Evolutionary conservation across 2,329 filamentous ascomycete species (phyloP), one percentile per base, ranked within the genome.

Genomic region (Furcasterigmium furcatum): DNA sequence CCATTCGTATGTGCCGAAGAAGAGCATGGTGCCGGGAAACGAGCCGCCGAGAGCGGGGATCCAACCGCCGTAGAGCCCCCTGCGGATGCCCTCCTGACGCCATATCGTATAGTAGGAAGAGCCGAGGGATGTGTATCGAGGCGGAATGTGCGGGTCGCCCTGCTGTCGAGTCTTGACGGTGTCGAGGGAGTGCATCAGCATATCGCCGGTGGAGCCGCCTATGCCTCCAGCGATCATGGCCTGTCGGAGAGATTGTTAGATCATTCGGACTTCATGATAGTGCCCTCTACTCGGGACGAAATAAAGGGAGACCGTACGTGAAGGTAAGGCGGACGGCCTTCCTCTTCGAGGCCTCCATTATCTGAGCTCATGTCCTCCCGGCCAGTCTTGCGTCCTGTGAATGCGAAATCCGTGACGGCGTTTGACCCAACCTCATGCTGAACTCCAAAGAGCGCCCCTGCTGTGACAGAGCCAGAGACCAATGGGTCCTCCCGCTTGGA

Each of bases 81-180:
- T 81, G 48, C 85, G 73, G 44, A 97, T 70, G 19, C 94, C 94
- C 65, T 99, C 94, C 63, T 99, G 91, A 46, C 90, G 82, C 68
- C 88, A 87, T 61, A 99, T 99, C 34, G 87, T 97, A 62, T 87
- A 81, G 70, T 97, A 99, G 4, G 92, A 94, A 47, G 87, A 88
- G 32, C 87, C 88, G 66, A 97, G 84, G 14, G 90, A 92, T 10
- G 87, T 86, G 70, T 99, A 99, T 69, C 88, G 95, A 2, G 94
- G 87, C 19, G 94, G 94, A 49, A 96, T 80, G 63, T 94, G 87
- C 38, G 92, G 91, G 61, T 97, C 94, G 59, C 92, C 94, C 69
- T 99, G 94, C 66, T 99, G 95, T 56, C 94, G 82, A 39, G 94
- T 99, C 72, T 99, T 99, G 58, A 99, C 94, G 1, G 94, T 99